These are phyloP conservation scores for Phoma herbarum DNA, from an alignment of 2,329 filamentous ascomycete species.

Conservation along the genomic window DNA sequence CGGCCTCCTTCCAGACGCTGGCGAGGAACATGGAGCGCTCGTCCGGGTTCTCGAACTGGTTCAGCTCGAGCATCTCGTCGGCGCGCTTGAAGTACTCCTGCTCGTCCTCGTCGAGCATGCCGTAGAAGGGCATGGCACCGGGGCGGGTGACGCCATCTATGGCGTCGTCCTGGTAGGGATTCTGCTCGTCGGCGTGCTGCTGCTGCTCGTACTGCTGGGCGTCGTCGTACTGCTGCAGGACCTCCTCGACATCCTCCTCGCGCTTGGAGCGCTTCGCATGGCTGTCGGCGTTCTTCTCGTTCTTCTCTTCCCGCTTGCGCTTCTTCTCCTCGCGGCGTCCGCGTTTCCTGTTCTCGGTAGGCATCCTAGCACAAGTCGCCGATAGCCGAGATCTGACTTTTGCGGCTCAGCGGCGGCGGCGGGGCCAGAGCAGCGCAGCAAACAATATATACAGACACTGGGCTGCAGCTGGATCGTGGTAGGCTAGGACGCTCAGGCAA, in stretches of 20 bases:
- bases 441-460: constrained; percentile 9
- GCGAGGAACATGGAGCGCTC: constrained; percentile 66
- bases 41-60: constrained; percentile 82
- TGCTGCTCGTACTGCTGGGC: constrained; percentile 27
- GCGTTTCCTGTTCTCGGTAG: constrained; percentile 67
- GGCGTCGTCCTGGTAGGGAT: constrained; percentile 34
- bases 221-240: constrained; percentile 26
- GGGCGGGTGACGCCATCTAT: constrained; percentile 45
- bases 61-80: constrained; percentile 87
- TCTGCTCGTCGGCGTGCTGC: constrained; percentile 7
- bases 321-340: constrained; percentile 64
- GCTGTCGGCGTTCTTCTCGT: constrained; percentile 51
- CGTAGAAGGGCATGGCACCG: constrained; percentile 81
- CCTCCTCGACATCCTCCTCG: constrained; percentile 26
- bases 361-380: constrained; percentile 55
- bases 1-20: constrained; percentile 85
- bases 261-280: constrained; percentile 48
- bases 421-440: constrained; percentile 1
- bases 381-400: constrained; percentile 24
- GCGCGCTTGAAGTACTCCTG: constrained; percentile 94
- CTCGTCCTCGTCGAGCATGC: constrained; percentile 89
- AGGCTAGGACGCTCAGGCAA: constrained; percentile 4
- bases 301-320: constrained; percentile 58
- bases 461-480: neutral
- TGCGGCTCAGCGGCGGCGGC: constrained; percentile 17